phyloP scores from a whole-genome alignment of 2,329 filamentous ascomycete species.

The Paecilomyces niveus region DNA sequence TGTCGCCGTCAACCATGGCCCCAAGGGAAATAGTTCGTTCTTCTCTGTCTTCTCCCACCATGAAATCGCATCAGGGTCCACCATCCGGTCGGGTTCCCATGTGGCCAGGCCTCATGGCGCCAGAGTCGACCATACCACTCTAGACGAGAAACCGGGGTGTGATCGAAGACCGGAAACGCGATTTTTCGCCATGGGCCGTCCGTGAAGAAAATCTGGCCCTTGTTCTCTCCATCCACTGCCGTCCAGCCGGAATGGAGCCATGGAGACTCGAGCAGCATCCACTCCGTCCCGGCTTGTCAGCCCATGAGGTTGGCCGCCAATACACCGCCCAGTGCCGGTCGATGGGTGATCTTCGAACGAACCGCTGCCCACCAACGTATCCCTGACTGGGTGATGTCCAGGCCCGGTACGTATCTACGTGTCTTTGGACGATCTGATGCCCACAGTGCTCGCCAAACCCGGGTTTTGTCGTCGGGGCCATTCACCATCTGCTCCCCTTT shows the following conservation, averaged over 20 bases:
- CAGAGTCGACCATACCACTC: background rate
- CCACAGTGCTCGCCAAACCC: background rate
- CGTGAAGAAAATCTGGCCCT: background rate
- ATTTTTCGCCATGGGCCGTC: background rate
- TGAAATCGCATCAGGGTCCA: background rate
- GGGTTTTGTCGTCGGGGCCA: background rate
- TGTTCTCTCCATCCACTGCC: background rate
- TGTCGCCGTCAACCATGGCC: background rate
- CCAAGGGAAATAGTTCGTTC: background rate
- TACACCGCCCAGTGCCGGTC: background rate
- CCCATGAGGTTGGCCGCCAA: background rate
- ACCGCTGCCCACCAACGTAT: background rate
- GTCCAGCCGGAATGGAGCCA: background rate
- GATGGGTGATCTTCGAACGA: background rate
- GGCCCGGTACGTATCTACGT: background rate
- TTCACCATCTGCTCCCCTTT: background rate
- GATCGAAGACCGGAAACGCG: background rate
- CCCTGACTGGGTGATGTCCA: no score
- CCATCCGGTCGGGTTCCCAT: background rate
- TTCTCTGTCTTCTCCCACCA: background rate
- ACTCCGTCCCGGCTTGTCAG: background rate
- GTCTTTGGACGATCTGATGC: constrained; percentile 1
- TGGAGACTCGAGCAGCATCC: background rate
- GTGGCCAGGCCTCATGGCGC: background rate
- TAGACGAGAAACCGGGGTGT: background rate